Evolutionary conservation across 805 yeast genomes (phyloP).

Genomic region (Spencermartinsiella europaea): DNA sequence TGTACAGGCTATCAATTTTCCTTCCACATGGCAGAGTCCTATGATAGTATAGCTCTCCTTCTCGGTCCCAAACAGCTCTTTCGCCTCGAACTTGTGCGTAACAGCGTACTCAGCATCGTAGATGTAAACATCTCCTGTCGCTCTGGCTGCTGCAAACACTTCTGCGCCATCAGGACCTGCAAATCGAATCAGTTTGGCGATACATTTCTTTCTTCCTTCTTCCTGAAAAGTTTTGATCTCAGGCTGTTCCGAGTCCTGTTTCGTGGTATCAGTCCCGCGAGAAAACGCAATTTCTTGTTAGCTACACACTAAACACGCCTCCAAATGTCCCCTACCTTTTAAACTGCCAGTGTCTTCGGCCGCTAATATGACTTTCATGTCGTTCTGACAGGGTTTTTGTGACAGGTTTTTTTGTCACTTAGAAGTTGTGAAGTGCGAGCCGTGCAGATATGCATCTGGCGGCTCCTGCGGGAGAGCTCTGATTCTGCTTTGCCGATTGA

Average conservation of each 20-base stretch:
- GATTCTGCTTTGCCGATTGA: too few species aligned
- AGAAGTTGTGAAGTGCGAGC: neutral
- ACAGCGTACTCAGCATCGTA: conserved; percentile 19
- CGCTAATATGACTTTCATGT: conserved; percentile 47
- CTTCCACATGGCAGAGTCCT: neutral
- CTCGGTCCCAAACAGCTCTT: neutral
- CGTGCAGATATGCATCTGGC: too few species aligned
- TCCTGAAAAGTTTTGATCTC: conserved; percentile 40
- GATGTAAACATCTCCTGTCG: conserved; percentile 19
- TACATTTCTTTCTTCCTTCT: conserved; percentile 37
- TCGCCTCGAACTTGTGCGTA: conserved; percentile 10
- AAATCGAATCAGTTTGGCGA: conserved; percentile 18
- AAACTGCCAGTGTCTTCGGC: conserved; percentile 49
- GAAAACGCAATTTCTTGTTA: conserved; percentile 49
- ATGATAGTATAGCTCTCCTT: neutral
- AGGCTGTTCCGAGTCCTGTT: conserved; percentile 53
- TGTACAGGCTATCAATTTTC: conserved; percentile 1
- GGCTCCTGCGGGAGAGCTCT: too few species aligned
- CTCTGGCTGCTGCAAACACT: conserved; percentile 15
- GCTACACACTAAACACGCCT: conserved; percentile 3
- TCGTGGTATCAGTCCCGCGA: conserved; percentile 75
- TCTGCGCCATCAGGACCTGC: conserved; percentile 1
- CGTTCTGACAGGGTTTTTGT: too few species aligned
- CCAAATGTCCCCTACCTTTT: conserved; percentile 28
- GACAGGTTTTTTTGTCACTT: too few species aligned